Conservation (phyloP, 2,329 filamentous ascomycete species). For the Dothistroma septosporum region DNA sequence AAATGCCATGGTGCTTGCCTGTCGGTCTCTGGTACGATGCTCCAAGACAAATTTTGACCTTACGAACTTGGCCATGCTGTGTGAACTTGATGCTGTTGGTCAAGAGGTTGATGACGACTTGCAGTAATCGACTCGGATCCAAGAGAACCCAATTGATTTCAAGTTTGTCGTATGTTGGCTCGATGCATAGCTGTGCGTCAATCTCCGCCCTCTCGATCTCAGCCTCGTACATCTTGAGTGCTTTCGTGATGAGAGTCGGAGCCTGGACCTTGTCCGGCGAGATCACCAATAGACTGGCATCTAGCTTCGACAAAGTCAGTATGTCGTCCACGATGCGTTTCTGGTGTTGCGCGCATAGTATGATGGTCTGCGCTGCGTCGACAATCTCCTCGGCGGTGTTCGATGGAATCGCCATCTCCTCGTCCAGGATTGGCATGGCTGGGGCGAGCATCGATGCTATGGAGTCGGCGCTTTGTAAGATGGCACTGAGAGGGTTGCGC, state of each 20-base stretch:
- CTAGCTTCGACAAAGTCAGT: conserved; percentile 42
- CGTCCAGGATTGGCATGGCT: conserved; percentile 18
- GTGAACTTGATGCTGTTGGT: conserved; percentile 49
- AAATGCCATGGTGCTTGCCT: conserved; percentile 33
- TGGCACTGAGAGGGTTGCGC: conserved; percentile 43
- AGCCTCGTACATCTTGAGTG: conserved; percentile 33
- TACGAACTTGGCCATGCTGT: conserved; percentile 33
- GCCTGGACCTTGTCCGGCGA: conserved; percentile 40
- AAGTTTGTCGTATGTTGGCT: conserved; percentile 37
- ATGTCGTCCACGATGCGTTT: conserved; percentile 49
- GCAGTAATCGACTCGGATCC: conserved; percentile 42
- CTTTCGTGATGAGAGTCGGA: conserved; percentile 34
- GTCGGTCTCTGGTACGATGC: conserved; percentile 34
- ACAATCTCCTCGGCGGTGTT: conserved; percentile 24
- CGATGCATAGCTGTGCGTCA: conserved; percentile 28
- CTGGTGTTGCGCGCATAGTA: conserved; percentile 46
- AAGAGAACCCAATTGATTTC: conserved; percentile 39
- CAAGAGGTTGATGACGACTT: conserved; percentile 43
- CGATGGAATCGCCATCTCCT: conserved; percentile 25
- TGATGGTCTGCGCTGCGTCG: conserved; percentile 39
- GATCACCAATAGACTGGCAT: conserved; percentile 42
- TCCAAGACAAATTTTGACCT: conserved; percentile 39
- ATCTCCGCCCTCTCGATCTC: conserved; percentile 30
- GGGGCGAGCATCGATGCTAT: conserved; percentile 35
- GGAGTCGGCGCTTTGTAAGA: conserved; percentile 41